Evolutionary conservation across 257 asterid genomes (phyloP).

Genomic region (Solanum medicagineum): DNA sequence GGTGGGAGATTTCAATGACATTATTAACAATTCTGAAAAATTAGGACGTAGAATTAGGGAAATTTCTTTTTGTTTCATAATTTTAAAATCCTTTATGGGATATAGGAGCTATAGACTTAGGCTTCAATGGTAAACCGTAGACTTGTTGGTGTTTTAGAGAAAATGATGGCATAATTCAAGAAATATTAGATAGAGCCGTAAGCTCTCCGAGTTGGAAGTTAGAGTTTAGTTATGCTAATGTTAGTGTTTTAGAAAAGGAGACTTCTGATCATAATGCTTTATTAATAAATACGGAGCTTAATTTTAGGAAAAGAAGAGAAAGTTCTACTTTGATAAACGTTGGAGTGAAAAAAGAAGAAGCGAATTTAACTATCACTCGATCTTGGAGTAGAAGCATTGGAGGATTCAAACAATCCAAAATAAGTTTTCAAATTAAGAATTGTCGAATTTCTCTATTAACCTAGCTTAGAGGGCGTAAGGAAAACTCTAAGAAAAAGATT

Average conservation of each 20-base stretch:
- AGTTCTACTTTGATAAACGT: not conserved
- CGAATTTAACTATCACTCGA: too few relatives aligned
- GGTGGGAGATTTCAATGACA: too few relatives aligned
- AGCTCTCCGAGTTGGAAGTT: not conserved
- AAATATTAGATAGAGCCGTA: not conserved
- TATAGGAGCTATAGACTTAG: not conserved
- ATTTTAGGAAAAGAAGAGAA: not conserved
- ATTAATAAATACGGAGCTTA: not conserved
- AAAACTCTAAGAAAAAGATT: not conserved
- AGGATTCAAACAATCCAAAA: not conserved
- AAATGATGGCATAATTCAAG: too few relatives aligned
- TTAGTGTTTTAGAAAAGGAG: not conserved
- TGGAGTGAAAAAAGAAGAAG: not conserved
- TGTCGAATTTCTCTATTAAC: too few relatives aligned
- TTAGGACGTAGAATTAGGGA: not conserved
- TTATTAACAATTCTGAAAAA: not conserved
- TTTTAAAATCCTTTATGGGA: not conserved
- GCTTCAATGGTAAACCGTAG: not conserved
- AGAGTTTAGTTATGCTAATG: not conserved
- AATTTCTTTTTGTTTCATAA: not conserved
- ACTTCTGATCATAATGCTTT: not conserved
- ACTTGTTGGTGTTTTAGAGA: not conserved
- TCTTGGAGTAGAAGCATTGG: too few relatives aligned
- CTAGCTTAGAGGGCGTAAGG: not conserved
- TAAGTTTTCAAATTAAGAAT: too few relatives aligned